Base-by-base conservation (phyloP, 1,284 basidiomycete species). In the Puccinia horiana region DNA sequence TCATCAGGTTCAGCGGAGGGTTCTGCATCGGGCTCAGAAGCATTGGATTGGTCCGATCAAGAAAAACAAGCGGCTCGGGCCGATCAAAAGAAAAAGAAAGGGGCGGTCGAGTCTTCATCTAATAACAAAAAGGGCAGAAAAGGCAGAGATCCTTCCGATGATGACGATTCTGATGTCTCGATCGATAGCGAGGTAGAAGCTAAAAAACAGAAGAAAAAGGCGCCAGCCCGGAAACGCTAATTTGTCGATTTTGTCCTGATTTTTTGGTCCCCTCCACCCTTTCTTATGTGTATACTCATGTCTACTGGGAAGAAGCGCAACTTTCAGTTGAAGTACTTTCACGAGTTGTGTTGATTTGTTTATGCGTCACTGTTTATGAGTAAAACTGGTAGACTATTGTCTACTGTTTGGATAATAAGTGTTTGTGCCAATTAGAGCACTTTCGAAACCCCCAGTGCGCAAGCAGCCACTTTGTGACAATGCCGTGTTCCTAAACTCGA, bases 141-240 rank as follows among this genome's bases (percentile, higher is more conserved):
- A n/a, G 20, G 65, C 23, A n/a, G 61, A n/a, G 78, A 80, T 61
- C n/a, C 40, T 20, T 70, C 67, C 26, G 42, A 65, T 40, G 52
- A 54, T 58, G 67, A 61, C 37, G 52, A 73, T 23, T 78, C 76
- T 35, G 76, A 69, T 78, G 65, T 40, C 12, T 80, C 78, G 37
- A 80, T 80, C 47, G 69, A 80, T 73, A 80, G 78, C 70, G 78
- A 80, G 54, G 78, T 58, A 40, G 78, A 80, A 80, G 78, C 67
- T 32, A 72, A 69, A 44, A 80, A 80, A 61, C 61, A 47, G 44
- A 80, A 80, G 56, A 73, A 73, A 42, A 80, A 80, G n/a, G 56
- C 74, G 9, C 35, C 35, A 18, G 49, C 35, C 8, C 49, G 56
- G 37, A 80, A 80, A 23, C 65, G 78, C n/a, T 80, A 35, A 79